Conservation (phyloP, 2,329 filamentous ascomycete genomes). For the Zasmidium cellare region DNA sequence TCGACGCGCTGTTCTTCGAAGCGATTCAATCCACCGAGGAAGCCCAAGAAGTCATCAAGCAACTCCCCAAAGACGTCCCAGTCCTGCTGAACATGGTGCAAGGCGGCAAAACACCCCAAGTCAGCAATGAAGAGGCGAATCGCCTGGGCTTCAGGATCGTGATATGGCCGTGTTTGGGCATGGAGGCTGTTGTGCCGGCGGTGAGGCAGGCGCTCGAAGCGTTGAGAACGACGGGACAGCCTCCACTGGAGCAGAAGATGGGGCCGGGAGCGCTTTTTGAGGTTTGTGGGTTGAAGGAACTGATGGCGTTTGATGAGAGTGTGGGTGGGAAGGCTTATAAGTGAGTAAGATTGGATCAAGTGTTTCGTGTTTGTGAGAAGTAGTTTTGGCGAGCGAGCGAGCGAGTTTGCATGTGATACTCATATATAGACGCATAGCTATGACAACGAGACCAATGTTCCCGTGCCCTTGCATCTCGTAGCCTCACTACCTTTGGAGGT, state of each 20-base stretch:
- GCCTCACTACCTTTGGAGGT: no score
- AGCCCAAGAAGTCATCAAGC: constrained; percentile 48
- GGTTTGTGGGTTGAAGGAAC: constrained; percentile 53
- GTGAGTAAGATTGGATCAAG: neutral
- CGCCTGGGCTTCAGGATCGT: constrained; percentile 60
- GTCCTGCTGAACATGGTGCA: constrained; percentile 61
- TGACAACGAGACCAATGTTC: no score
- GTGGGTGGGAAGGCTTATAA: constrained; percentile 43
- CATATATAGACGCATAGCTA: no score
- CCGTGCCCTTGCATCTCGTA: no score
- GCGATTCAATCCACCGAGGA: constrained; percentile 56
- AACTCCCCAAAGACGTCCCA: constrained; percentile 52
- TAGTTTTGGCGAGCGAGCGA: neutral
- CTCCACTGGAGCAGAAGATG: constrained; percentile 35
- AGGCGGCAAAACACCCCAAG: constrained; percentile 56
- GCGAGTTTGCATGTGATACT: neutral
- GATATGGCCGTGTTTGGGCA: constrained; percentile 56
- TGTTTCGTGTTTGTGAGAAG: neutral
- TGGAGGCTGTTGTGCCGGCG: constrained; percentile 46
- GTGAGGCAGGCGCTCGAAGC: constrained; percentile 27
- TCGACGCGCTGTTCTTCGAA: constrained; percentile 62
- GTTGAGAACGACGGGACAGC: constrained; percentile 42
- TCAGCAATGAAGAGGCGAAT: constrained; percentile 54
- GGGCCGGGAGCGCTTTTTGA: constrained; percentile 53
- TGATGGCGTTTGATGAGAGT: constrained; percentile 51